A percentile compares a stretch with the other conserved stretches of the same genome.
Conservation (phyloP, 225 moss, liverwort and hornwort species). For the Climacium dendroides region DNA sequence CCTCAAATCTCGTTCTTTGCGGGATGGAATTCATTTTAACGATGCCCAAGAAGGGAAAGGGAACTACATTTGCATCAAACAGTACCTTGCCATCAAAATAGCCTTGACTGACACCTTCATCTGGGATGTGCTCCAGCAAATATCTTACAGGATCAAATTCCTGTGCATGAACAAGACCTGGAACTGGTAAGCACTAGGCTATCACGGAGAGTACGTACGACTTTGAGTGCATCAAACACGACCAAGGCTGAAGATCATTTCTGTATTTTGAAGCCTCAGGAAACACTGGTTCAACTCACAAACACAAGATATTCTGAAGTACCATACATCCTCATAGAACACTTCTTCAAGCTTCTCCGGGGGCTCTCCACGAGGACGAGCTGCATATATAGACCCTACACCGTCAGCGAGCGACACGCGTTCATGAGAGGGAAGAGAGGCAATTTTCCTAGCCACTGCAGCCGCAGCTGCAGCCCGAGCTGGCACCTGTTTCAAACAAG, state of each 20-base stretch:
- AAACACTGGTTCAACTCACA: neutral
- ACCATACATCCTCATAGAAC: slow-evolving; percentile 60
- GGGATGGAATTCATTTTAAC: no score
- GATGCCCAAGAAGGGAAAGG: neutral
- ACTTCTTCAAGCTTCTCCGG: slow-evolving; percentile 57
- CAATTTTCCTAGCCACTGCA: slow-evolving; percentile 76
- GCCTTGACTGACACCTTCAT: slow-evolving; percentile 54
- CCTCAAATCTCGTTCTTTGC: no score
- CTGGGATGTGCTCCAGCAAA: slow-evolving; percentile 74
- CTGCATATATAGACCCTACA: slow-evolving; percentile 24
- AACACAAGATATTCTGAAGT: neutral
- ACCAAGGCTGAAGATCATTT: neutral
- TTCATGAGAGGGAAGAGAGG: slow-evolving; percentile 74
- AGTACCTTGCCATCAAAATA: slow-evolving; percentile 85
- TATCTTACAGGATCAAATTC: slow-evolving; percentile 80
- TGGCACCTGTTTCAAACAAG: slow-evolving; percentile 51
- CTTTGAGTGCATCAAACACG: neutral
- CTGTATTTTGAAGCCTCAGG: neutral
- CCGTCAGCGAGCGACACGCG: slow-evolving; percentile 41
- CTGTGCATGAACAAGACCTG: slow-evolving; percentile 18
- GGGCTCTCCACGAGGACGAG: slow-evolving; percentile 42
- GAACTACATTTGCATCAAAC: neutral
- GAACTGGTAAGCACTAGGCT: neutral
- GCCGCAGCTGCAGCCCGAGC: slow-evolving; percentile 86
- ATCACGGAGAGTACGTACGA: neutral